Evolutionary conservation across 2,329 filamentous ascomycete species (phyloP), one percentile per base, ranked within the genome.

Genomic region (Mycocentrospora acerina): DNA sequence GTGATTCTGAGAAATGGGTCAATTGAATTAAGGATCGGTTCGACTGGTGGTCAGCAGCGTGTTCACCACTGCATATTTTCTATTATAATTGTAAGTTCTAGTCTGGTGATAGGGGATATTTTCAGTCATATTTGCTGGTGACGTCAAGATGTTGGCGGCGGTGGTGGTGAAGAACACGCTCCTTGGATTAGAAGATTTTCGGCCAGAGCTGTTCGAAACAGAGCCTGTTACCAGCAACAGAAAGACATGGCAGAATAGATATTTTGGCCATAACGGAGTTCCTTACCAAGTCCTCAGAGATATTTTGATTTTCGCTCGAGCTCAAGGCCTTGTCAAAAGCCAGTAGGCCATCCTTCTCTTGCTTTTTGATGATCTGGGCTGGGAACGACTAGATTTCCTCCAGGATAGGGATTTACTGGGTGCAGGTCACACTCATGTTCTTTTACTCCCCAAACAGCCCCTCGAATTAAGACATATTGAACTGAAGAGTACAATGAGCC

Each of bases 121-220:
- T n/a, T n/a, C n/a, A n/a, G n/a, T n/a, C n/a, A n/a, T n/a, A n/a
- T n/a, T n/a, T n/a, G n/a, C n/a, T n/a, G n/a, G n/a, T n/a, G n/a
- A n/a, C n/a, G n/a, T n/a, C n/a, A n/a, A n/a, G n/a, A n/a, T n/a
- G n/a, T n/a, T n/a, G n/a, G n/a, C n/a, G n/a, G n/a, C n/a, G n/a
- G n/a, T n/a, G n/a, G n/a, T n/a, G n/a, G n/a, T n/a, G n/a, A n/a
- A n/a, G n/a, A n/a, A n/a, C n/a, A n/a, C 0, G 71, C 75, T 0
- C 74, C 78, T 67, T 82, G 78, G 42, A 80, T 82, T 0, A 75
- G 76, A 3, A 77, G 77, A 24, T 72, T 71, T 43, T 78, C 70
- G 0, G n/a, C n/a, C n/a, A n/a, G n/a, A n/a, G n/a, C n/a, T n/a
- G n/a, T n/a, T n/a, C n/a, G n/a, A n/a, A n/a, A n/a, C n/a, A n/a